Percentiles rank a stretch among this genome's conserved stretches.
phyloP scores from a whole-genome alignment of 2,329 filamentous ascomycete species.

The Xylaria polymorpha region DNA sequence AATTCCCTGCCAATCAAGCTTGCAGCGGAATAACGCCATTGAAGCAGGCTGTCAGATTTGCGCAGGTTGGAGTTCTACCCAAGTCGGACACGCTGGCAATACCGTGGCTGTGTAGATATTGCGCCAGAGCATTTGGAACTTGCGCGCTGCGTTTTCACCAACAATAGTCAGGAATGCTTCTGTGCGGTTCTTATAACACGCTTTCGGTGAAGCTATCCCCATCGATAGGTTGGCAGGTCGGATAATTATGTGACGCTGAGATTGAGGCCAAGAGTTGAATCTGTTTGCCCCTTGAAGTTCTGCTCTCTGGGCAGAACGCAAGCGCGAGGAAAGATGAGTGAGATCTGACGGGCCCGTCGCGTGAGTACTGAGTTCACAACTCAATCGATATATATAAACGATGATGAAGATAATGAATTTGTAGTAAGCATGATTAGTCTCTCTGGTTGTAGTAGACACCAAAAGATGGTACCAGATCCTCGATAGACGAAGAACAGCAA shows the following conservation, averaged over 20 bases:
- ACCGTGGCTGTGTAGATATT: constrained; percentile 15
- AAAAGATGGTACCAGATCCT: neutral
- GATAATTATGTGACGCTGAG: neutral
- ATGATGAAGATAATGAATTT: neutral
- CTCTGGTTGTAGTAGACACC: neutral
- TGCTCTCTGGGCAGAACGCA: constrained; percentile 34
- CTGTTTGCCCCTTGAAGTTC: neutral
- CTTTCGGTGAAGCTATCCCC: constrained; percentile 6
- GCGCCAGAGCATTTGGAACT: constrained; percentile 20
- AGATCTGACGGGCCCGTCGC: constrained; percentile 28
- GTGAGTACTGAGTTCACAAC: constrained; percentile 18
- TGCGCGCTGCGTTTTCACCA: neutral
- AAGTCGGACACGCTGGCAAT: constrained; percentile 30
- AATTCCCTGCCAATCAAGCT: constrained; percentile 44
- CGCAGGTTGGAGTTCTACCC: constrained; percentile 38
- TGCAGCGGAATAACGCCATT: constrained; percentile 39
- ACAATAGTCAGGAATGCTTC: neutral
- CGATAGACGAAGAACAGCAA: neutral
- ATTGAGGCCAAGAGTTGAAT: constrained; percentile 18
- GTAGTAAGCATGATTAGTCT: neutral
- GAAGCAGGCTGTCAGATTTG: constrained; percentile 38
- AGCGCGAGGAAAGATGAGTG: constrained; percentile 32
- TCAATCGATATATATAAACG: constrained; percentile 33
- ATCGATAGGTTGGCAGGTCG: neutral
- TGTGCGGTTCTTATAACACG: neutral